These are phyloP conservation scores for Martensiomyces pterosporus DNA, from an alignment of 192 early-diverging fungal species.

Conservation along the genomic window DNA sequence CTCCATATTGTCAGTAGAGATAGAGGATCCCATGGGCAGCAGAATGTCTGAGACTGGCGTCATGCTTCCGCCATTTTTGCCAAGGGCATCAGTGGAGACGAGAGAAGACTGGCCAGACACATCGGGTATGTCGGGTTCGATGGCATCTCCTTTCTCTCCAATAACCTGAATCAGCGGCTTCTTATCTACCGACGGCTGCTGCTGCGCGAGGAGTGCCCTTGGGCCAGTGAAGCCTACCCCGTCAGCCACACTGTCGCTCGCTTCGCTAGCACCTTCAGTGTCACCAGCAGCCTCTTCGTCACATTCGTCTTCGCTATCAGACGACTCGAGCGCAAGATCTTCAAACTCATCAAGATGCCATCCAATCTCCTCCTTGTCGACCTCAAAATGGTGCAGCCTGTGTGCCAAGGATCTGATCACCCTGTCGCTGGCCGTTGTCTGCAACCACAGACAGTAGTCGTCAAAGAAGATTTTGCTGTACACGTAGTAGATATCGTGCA, in stretches of 20 bases:
- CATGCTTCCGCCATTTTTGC: too few relatives aligned
- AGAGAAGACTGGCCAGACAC: background rate
- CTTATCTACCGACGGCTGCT: too few relatives aligned
- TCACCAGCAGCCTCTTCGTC: slow-evolving; percentile 1
- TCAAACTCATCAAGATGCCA: slow-evolving; percentile 84
- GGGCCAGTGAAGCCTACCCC: background rate
- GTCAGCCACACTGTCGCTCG: background rate
- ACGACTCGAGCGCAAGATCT: slow-evolving; percentile 55
- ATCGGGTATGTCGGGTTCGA: too few relatives aligned
- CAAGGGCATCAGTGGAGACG: background rate
- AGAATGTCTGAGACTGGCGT: too few relatives aligned
- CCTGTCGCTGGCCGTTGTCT: slow-evolving; percentile 67
- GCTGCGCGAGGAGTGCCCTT: too few relatives aligned
- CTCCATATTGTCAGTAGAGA: too few relatives aligned
- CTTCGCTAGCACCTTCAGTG: background rate
- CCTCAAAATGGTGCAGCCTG: slow-evolving; percentile 67
- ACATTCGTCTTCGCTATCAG: slow-evolving; percentile 29
- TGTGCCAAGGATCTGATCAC: slow-evolving; percentile 71
- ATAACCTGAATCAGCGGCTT: slow-evolving; percentile 13
- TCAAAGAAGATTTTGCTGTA: slow-evolving; percentile 85
- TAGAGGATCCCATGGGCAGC: too few relatives aligned
- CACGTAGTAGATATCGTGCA: slow-evolving; percentile 84
- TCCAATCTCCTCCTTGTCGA: slow-evolving; percentile 66
- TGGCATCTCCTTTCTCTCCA: background rate
- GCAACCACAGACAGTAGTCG: slow-evolving; percentile 97